These are phyloP conservation scores for Thymus quinquecostatus DNA, from an alignment of 257 asterid genomes.

Conservation along the genomic window DNA sequence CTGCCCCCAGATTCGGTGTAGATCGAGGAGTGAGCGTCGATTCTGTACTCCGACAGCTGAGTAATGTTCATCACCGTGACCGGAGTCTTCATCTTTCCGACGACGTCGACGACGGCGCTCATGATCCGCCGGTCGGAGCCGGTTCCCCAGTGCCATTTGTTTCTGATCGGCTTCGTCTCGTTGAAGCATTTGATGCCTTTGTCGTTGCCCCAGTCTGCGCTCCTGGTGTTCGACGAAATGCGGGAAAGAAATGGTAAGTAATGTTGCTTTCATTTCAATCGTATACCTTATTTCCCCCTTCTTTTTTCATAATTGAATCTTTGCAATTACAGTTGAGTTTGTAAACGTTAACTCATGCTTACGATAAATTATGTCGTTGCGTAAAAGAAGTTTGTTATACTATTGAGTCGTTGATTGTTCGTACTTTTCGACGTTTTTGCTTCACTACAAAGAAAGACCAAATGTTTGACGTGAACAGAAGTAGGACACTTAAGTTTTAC, in stretches of 20 bases:
- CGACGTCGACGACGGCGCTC: constrained; percentile 55
- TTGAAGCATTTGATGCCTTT: constrained; percentile 82
- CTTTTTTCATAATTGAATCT: background rate
- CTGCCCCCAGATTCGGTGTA: constrained; percentile 73
- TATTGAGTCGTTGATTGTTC: background rate
- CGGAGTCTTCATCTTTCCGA: constrained; percentile 67
- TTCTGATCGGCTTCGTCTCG: constrained; percentile 72
- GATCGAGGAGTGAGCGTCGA: constrained; percentile 83
- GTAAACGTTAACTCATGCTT: background rate
- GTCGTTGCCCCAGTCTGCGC: constrained; percentile 81
- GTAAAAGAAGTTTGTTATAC: background rate
- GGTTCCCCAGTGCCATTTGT: constrained; percentile 76
- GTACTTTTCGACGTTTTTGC: background rate
- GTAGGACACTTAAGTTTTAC: too few relatives aligned
- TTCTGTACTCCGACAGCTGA: constrained; percentile 81
- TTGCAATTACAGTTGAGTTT: background rate
- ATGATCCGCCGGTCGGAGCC: constrained; percentile 76
- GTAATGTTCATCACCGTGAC: constrained; percentile 80
- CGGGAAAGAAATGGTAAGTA: background rate
- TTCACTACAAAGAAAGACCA: background rate
- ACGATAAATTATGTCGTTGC: background rate
- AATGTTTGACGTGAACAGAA: too few relatives aligned
- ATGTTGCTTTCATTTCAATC: background rate
- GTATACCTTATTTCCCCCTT: background rate
- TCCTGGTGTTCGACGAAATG: constrained; percentile 49